Base-by-base conservation (phyloP, 805 yeast species). In the Barnettozyma sucrosica region DNA sequence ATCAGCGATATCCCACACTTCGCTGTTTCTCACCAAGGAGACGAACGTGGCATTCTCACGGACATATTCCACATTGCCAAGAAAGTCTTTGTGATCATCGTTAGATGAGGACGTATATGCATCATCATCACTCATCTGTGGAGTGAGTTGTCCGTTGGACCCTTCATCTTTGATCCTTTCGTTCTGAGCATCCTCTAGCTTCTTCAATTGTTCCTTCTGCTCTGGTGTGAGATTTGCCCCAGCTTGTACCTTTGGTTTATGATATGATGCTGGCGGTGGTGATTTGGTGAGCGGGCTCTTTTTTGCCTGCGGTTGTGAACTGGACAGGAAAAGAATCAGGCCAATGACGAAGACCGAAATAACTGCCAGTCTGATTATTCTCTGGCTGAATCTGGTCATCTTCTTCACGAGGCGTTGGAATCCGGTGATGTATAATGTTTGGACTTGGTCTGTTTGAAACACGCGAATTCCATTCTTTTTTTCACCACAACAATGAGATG, bases 31-130 rank as follows among this genome's bases (percentile, higher is more conserved):
- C 11, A 90, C 93, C 57, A 87, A 71, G 0, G 92, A 76, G 16
- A 87, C 89, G 64, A 88, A 85, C 2, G 95, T 81, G 14, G 95
- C 96, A 63, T 79, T 82, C 47, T 75, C 81, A 56, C 77, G 76
- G 14, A 61, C 63, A 32, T 55, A 57, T 11, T 33, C 32, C 13
- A 30, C 36, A 43, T 30, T 14, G 16, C 14, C 39, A 16, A 16
- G 16, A 23, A n/a, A 3, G 16, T 8, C 25, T n/a, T 14, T 23
- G 36, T 11, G 21, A 30, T n/a, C 37, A 5, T 32, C 34, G 16
- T 13, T 21, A 34, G 14, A 34, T 21, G 41, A 33, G n/a, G 39
- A 23, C 11, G 38, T 21, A 32, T 20, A 23, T 6, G 38, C 30
- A 32, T 20, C 37, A 13, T 21, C 30, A 20, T 30, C 26, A 30